Conservation (phyloP, 306 rosid genomes). For the Sindora glabra region DNA sequence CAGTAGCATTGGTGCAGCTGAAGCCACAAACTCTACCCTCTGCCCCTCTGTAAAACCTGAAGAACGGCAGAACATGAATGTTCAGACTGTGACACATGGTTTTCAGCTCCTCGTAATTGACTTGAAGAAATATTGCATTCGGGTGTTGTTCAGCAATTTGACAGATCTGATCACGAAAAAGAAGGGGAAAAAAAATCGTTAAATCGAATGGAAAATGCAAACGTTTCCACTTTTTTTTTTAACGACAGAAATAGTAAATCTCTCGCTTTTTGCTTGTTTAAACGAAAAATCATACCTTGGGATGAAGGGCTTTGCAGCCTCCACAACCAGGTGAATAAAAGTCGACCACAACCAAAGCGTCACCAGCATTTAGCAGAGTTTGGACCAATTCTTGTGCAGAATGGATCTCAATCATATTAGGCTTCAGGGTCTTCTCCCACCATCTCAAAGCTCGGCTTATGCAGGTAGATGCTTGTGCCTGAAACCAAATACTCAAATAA, state of each 20-base stretch:
- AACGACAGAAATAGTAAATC: no score
- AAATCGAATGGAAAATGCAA: no score
- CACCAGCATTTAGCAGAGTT: conserved; percentile 61
- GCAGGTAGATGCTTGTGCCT: conserved; percentile 58
- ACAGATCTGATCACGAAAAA: conserved; percentile 54
- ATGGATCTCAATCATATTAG: conserved; percentile 69
- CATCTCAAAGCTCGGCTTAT: conserved; percentile 49
- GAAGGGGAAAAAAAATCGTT: not conserved
- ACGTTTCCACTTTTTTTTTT: no score
- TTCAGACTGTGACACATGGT: conserved; percentile 57
- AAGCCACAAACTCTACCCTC: conserved; percentile 74
- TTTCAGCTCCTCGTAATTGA: conserved; percentile 65
- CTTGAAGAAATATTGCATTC: conserved; percentile 50
- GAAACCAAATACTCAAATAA: not conserved
- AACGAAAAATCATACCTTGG: conserved; percentile 45
- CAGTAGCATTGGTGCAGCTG: conserved; percentile 86
- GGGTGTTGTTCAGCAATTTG: conserved; percentile 70
- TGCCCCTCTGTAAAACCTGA: conserved; percentile 72
- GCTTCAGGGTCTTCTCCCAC: conserved; percentile 68
- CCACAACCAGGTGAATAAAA: conserved; percentile 93
- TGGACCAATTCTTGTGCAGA: conserved; percentile 60
- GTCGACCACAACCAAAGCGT: conserved; percentile 63
- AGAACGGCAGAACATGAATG: conserved; percentile 81
- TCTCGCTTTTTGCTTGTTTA: no score
- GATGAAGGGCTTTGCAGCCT: conserved; percentile 84